Percentiles rank a stretch among this genome's conserved stretches.
Conservation (phyloP, 768 basidiomycete species). For the Lactifluus echinatus region DNA sequence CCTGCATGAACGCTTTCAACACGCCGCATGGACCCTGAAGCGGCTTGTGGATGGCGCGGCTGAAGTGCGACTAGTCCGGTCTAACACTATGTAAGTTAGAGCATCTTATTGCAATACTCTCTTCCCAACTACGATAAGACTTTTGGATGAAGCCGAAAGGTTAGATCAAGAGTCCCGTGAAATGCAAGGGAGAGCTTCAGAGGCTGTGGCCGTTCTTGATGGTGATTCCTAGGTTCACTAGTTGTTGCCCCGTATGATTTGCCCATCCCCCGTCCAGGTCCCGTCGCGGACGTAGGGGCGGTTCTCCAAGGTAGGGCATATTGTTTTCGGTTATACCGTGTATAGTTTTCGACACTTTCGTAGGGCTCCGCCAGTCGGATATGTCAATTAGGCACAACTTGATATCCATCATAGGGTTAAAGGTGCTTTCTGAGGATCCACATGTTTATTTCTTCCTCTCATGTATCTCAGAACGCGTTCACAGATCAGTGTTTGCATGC, state of each 20-base stretch:
- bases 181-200: background rate
- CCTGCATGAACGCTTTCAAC: slow-evolving; percentile 52
- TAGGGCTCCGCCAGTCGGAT: slow-evolving; percentile 10
- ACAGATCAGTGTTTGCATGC: slow-evolving; percentile 55
- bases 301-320: slow-evolving; percentile 42
- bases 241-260: background rate
- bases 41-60: slow-evolving; percentile 6
- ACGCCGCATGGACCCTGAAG: slow-evolving; percentile 12
- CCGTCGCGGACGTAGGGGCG: slow-evolving; percentile 40
- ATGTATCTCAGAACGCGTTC: slow-evolving; percentile 49
- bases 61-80: background rate
- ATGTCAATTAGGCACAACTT: slow-evolving; percentile 3
- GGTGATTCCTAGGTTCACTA: background rate
- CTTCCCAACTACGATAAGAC: background rate
- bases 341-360: background rate
- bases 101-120: background rate
- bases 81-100: background rate
- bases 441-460: background rate
- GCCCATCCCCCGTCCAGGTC: slow-evolving; percentile 26
- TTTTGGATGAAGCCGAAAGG: slow-evolving; percentile 1
- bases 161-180: slow-evolving; percentile 6
- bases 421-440: slow-evolving; percentile 1
- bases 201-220: background rate
- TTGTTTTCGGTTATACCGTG: background rate
- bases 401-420: slow-evolving; percentile 1